Evolutionary conservation across 1,284 basidiomycete species (phyloP).

Genomic region (Austropuccinia psidii): DNA sequence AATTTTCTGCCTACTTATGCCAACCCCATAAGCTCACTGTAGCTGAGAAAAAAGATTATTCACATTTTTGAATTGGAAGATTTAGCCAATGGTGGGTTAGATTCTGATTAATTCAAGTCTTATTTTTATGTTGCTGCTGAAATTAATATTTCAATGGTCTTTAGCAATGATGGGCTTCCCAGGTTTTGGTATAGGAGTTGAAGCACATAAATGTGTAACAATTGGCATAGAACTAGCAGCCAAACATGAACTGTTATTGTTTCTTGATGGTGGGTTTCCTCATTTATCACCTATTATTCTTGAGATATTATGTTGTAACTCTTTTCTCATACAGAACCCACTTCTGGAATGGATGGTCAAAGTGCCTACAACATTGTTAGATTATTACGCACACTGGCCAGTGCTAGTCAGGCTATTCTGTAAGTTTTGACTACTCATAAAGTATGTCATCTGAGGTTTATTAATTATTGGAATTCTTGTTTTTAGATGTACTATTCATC

Average conservation of each 20-base stretch:
- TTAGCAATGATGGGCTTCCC: slow-evolving; percentile 45
- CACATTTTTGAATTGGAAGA: slow-evolving; percentile 53
- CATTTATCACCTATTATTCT: no score
- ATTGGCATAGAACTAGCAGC: slow-evolving; percentile 58
- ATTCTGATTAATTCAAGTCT: background rate
- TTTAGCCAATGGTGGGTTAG: slow-evolving; percentile 52
- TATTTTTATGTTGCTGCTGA: background rate
- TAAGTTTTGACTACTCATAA: no score
- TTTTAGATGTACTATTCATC: slow-evolving; percentile 48
- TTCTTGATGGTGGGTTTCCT: slow-evolving; percentile 46
- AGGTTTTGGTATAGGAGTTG: slow-evolving; percentile 53
- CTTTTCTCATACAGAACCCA: slow-evolving; percentile 47
- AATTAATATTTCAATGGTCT: slow-evolving; percentile 16
- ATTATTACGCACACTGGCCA: slow-evolving; percentile 67
- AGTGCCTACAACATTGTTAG: slow-evolving; percentile 76
- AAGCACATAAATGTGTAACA: slow-evolving; percentile 56
- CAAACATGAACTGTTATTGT: slow-evolving; percentile 48
- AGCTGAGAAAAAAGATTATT: slow-evolving; percentile 54
- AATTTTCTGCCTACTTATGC: slow-evolving; percentile 56
- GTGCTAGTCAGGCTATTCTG: slow-evolving; percentile 64
- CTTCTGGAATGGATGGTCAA: slow-evolving; percentile 77
- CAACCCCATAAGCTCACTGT: slow-evolving; percentile 52
- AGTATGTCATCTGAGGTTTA: slow-evolving; percentile 51
- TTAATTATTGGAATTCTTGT: background rate
- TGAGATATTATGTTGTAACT: slow-evolving; percentile 20